Conservation (phyloP, 1,284 basidiomycete genomes). For the Puccinia polysora region DNA sequence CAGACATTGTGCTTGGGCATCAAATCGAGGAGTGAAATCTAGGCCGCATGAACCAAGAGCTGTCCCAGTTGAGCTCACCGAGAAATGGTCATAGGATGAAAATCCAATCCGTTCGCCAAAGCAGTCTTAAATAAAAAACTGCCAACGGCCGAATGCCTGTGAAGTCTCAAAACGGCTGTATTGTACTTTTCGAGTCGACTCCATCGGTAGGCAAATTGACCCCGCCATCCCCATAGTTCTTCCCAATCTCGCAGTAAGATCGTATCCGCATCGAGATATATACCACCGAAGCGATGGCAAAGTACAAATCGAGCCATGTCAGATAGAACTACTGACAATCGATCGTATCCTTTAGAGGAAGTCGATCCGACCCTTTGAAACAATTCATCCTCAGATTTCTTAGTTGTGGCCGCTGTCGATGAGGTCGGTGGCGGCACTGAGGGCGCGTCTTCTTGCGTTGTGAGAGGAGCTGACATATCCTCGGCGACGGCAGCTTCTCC, state of each 20-base stretch:
- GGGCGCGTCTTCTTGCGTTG: constrained; percentile 45
- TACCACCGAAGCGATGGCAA: constrained; percentile 76
- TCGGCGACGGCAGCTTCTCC: constrained; percentile 44
- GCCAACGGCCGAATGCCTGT: constrained; percentile 72
- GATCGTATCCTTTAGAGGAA: constrained; percentile 69
- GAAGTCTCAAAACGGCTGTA: constrained; percentile 76
- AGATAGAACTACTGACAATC: constrained; percentile 73
- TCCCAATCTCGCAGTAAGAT: constrained; percentile 85
- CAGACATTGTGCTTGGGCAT: no score
- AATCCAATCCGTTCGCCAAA: constrained; percentile 75
- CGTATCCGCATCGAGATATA: constrained; percentile 81
- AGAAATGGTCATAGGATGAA: constrained; percentile 79
- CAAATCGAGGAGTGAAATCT: no score
- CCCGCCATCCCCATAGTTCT: constrained; percentile 79
- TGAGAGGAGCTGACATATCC: constrained; percentile 46
- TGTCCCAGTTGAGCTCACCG: no score
- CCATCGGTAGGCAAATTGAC: constrained; percentile 82
- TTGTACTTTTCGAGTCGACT: constrained; percentile 74
- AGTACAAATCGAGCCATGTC: constrained; percentile 82
- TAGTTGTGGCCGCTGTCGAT: constrained; percentile 42
- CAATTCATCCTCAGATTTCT: constrained; percentile 60
- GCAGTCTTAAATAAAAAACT: constrained; percentile 77
- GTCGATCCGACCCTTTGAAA: constrained; percentile 71
- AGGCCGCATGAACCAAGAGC: no score
- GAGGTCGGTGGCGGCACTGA: constrained; percentile 14